Evolutionary conservation across 805 yeast species (phyloP).

Genomic region (Candida orba): DNA sequence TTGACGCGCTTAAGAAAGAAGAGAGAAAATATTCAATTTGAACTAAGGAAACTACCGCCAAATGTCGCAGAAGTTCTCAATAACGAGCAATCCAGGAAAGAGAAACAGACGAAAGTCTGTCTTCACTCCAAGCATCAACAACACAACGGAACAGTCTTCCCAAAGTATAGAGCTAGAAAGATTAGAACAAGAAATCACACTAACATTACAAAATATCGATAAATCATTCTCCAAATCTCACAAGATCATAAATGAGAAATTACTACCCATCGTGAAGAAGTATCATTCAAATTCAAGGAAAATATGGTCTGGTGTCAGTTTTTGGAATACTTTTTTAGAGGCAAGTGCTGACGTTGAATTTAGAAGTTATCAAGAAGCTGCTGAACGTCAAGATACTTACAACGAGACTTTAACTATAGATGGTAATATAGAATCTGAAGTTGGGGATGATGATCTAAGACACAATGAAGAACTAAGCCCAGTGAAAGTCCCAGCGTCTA

Average conservation of each 20-base stretch:
- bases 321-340: conserved; percentile 77
- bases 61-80: conserved; percentile 19
- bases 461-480: conserved; percentile 24
- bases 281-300: conserved; percentile 52
- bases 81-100: conserved; percentile 5
- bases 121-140: conserved; percentile 16
- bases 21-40: neutral
- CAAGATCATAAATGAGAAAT: conserved; percentile 54
- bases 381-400: conserved; percentile 6
- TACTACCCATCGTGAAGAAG: conserved; percentile 59
- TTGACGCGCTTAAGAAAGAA: neutral
- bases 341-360: conserved; percentile 62
- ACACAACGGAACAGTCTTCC: conserved; percentile 15
- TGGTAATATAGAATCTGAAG: neutral
- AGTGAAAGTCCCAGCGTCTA: conserved; percentile 14
- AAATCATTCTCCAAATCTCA: conserved; percentile 63
- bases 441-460: conserved; percentile 3
- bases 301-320: conserved; percentile 60
- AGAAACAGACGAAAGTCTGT: conserved; percentile 22
- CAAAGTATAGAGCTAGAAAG: conserved; percentile 41
- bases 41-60: neutral
- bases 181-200: conserved; percentile 73
- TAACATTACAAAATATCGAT: conserved; percentile 73
- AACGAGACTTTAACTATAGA: neutral
- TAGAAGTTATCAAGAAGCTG: conserved; percentile 41